Percentiles rank a stretch among this genome's conserved stretches.
These are phyloP conservation scores for Dioszegia aurantiaca DNA, from an alignment of 768 basidiomycete species.

Conservation along the genomic window DNA sequence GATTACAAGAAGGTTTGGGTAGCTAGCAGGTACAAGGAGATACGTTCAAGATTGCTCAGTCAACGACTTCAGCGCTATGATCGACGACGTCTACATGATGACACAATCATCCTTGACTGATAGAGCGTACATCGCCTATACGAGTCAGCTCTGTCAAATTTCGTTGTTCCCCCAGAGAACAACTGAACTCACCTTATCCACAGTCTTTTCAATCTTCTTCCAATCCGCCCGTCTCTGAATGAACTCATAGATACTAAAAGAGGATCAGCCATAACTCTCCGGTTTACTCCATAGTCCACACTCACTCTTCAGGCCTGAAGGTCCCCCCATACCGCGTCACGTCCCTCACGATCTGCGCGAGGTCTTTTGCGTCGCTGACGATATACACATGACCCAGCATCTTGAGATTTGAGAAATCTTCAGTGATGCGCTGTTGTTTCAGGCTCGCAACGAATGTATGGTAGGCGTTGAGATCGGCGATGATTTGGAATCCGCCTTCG, in stretches of 20 bases:
- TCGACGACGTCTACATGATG: conserved; percentile 47
- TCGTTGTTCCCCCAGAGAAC: conserved; percentile 14
- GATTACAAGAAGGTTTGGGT: too few relatives aligned
- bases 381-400: conserved; percentile 97
- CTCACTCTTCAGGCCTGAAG: conserved; percentile 81
- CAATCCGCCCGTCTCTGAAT: conserved; percentile 91
- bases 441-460: conserved; percentile 81
- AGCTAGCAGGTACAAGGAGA: too few relatives aligned
- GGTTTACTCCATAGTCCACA: not conserved
- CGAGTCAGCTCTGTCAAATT: conserved; percentile 1
- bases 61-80: too few relatives aligned
- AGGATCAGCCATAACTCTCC: not conserved
- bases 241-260: conserved; percentile 93
- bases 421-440: conserved; percentile 76
- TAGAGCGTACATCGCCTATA: conserved; percentile 49
- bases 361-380: conserved; percentile 90
- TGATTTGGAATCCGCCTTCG: conserved; percentile 89
- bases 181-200: conserved; percentile 55
- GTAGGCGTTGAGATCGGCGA: conserved; percentile 93
- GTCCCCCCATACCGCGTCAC: conserved; percentile 93
- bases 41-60: too few relatives aligned
- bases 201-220: conserved; percentile 97
- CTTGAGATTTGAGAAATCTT: conserved; percentile 89
- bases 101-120: conserved; percentile 82
- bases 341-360: conserved; percentile 92